Evolutionary conservation across 306 rosid genomes (phyloP).

Genomic region (Glycine tomentella): DNA sequence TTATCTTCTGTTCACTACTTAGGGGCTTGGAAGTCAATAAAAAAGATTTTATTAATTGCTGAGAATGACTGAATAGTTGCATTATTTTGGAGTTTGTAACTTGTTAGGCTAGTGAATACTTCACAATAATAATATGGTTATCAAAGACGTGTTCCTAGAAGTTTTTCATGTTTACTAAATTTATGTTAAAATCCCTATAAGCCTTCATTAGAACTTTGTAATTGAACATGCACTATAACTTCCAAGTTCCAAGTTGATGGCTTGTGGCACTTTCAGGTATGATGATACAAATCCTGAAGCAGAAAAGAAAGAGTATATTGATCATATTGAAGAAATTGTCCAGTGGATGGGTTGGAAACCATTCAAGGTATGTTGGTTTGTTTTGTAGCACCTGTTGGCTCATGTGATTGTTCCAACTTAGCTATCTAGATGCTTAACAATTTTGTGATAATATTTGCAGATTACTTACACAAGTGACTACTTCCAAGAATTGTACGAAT

Average conservation of each 20-base stretch:
- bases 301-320: conserved; percentile 95
- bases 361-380: conserved; percentile 63
- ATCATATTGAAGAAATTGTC: conserved; percentile 95
- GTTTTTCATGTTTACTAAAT: conserved; percentile 13
- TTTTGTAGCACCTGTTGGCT: conserved; percentile 2
- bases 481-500: conserved; percentile 90
- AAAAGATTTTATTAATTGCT: not conserved
- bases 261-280: conserved; percentile 62
- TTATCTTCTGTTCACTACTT: not conserved
- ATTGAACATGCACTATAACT: conserved; percentile 18
- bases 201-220: conserved; percentile 2
- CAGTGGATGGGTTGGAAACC: conserved; percentile 99
- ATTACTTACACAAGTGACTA: conserved; percentile 94
- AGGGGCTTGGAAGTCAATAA: not conserved
- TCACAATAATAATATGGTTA: too few species aligned
- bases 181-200: not conserved
- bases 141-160: not conserved
- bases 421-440: conserved; percentile 32
- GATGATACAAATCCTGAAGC: conserved; percentile 98
- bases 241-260: conserved; percentile 16
- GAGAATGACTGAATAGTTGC: not conserved
- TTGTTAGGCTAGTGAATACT: not conserved
- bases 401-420: not conserved
- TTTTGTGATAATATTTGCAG: conserved; percentile 54
- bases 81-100: not conserved